Conservation (phyloP, 31 red algal genomes). For the Endocladia muricata region DNA sequence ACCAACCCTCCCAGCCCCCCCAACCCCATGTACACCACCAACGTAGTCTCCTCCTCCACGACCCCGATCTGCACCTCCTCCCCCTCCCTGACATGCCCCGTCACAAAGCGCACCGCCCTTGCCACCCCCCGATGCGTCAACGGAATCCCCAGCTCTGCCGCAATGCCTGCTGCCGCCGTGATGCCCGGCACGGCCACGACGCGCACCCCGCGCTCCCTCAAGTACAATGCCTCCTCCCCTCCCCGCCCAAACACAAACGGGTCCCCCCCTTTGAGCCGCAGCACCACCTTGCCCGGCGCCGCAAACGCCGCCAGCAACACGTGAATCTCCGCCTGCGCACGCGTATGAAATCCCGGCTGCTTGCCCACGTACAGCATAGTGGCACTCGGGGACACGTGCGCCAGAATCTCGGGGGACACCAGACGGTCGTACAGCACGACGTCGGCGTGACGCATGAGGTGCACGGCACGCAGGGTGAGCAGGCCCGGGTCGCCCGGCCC, state of each 20-base stretch:
- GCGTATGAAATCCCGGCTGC: slow-evolving; percentile 46
- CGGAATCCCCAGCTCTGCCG: slow-evolving; percentile 66
- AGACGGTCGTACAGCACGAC: slow-evolving; percentile 96
- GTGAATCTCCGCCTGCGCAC: slow-evolving; percentile 76
- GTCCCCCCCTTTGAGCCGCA: slow-evolving; percentile 93
- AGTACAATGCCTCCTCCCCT: slow-evolving; percentile 69
- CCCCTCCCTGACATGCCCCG: slow-evolving; percentile 57
- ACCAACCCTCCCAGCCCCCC: not conserved
- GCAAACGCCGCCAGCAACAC: slow-evolving; percentile 28
- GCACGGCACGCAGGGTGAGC: slow-evolving; percentile 63
- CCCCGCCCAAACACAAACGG: slow-evolving; percentile 86
- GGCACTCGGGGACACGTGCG: slow-evolving; percentile 11
- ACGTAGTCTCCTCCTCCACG: slow-evolving; percentile 49
- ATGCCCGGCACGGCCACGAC: slow-evolving; percentile 65
- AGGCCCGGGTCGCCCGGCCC: slow-evolving; percentile 81
- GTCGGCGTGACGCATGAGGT: slow-evolving; percentile 60
- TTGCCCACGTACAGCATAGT: slow-evolving; percentile 79
- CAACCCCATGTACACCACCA: slow-evolving; percentile 82
- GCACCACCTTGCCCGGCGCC: slow-evolving; percentile 4
- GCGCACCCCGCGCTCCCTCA: slow-evolving; percentile 21
- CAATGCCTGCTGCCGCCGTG: slow-evolving; percentile 64
- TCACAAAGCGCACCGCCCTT: slow-evolving; percentile 55
- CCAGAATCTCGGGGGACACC: slow-evolving; percentile 30
- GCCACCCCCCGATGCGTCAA: slow-evolving; percentile 63
- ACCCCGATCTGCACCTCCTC: not conserved